These are phyloP conservation scores for Cyberlindnera meyerae DNA, from an alignment of 805 yeast species.

Conservation along the genomic window DNA sequence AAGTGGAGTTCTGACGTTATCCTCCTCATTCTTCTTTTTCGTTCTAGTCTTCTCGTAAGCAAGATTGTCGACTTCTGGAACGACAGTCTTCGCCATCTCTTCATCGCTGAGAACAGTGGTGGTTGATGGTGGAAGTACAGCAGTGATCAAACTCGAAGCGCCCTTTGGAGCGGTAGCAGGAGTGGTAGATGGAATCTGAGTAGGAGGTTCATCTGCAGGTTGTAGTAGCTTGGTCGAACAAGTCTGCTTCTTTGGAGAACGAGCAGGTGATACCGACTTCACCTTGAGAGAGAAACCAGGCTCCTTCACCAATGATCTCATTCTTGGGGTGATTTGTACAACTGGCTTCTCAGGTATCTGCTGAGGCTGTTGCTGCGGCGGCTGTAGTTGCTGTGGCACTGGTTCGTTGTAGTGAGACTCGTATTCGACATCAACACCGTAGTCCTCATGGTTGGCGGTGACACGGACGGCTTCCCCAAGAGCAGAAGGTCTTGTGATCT, in stretches of 20 bases:
- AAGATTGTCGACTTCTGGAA: constrained; percentile 11
- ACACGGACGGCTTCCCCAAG: constrained; percentile 18
- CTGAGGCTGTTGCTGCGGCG: background rate
- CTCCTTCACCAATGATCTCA: no score
- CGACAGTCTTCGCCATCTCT: constrained; percentile 13
- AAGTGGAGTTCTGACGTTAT: constrained; percentile 22
- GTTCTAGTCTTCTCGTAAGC: constrained; percentile 13
- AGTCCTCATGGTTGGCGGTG: constrained; percentile 16
- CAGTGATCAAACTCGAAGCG: no score
- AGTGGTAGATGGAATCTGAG: no score
- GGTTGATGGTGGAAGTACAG: no score
- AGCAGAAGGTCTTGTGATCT: constrained; percentile 17
- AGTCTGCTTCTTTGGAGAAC: constrained; percentile 11
- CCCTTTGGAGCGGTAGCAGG: no score
- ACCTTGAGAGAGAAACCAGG: constrained; percentile 3
- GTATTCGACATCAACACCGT: constrained; percentile 22
- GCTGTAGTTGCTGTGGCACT: constrained; percentile 1
- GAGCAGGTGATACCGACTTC: constrained; percentile 2
- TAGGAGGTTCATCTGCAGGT: no score
- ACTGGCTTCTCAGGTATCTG: background rate
- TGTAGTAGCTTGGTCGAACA: background rate
- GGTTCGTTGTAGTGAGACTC: constrained; percentile 10
- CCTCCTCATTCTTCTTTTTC: no score
- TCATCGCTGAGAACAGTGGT: no score
- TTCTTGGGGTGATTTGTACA: no score